Base-by-base conservation (phyloP, 148 eudicot species). In the Polygonum maritimum region DNA sequence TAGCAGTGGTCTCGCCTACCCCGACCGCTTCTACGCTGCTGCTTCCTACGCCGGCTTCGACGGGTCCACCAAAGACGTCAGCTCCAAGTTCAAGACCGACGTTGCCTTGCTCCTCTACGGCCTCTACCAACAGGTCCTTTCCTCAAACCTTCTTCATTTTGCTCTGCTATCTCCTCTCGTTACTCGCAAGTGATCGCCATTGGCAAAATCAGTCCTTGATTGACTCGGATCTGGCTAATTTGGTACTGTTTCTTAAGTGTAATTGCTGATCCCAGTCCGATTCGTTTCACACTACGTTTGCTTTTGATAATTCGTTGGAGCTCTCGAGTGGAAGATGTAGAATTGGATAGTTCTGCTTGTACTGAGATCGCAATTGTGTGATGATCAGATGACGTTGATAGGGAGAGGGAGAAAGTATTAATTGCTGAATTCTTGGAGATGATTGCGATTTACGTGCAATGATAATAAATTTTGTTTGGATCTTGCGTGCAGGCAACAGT, bases 81-180 rank as follows among this genome's bases (percentile, higher is more conserved):
- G 76, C 78, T 89, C 98, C 75, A 92, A 85, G 80, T 96, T 92
- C 89, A 77, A 90, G 35, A 88, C 81, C 79, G 98, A 96, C 48
- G 84, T 78, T 26, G 91, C 98, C 55, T 84, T 92, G 49, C 78
- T 96, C 57, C 98, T 96, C 78, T 96, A 92, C 79, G 98, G 80
- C 18, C 92, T 96, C 74, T 86, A 89, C 76, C 98, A 91, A 80
- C 99, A 96, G 98, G 99, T 96, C 48, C 73, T 72, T 36, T 38
- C 71, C 71, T 16, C 36, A 35, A 36, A 14, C 44, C 5, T 67
- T 65, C 8, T 35, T 15, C 44, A 4, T 38, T 38, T 60, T 60
- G 19, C 71, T 31, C 3, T 16, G 9, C 40, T 67, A 10, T 60
- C 44, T 67, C 44, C 19, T 15, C 10, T 33, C 44, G 38, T 67